phyloP scores from a whole-genome alignment of 495 filamentous ascomycete species.

The Rostrohypoxylon terebratum region DNA sequence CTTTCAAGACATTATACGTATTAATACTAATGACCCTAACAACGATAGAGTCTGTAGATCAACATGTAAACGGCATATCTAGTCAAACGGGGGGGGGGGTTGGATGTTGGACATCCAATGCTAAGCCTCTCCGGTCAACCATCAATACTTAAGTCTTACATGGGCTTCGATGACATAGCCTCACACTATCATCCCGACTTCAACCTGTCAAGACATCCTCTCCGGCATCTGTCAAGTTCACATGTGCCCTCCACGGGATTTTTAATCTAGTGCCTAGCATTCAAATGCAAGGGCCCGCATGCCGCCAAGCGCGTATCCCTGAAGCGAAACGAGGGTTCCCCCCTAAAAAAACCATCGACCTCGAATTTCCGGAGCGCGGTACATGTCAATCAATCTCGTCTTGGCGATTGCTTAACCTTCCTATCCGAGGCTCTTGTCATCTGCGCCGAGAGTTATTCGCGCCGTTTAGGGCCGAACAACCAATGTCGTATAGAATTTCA shows the following conservation, averaged over 20 bases:
- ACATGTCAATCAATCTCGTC: conserved; percentile 28
- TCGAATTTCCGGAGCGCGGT: conserved; percentile 15
- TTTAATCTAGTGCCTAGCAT: conserved; percentile 1
- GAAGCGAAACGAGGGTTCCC: conserved; percentile 21
- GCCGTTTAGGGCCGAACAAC: conserved; percentile 37
- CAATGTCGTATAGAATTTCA: neutral
- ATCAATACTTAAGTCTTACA: neutral
- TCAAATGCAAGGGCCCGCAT: conserved; percentile 7
- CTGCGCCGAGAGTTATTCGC: conserved; percentile 22
- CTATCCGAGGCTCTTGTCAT: conserved; percentile 23
- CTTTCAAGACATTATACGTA: neutral
- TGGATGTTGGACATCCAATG: neutral
- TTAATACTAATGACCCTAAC: neutral
- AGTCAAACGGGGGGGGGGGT: neutral
- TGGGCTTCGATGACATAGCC: neutral
- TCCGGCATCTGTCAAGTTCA: neutral
- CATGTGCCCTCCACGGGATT: neutral
- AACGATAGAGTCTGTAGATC: neutral
- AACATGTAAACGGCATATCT: neutral
- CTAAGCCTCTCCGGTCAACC: neutral
- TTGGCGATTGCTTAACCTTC: conserved; percentile 45
- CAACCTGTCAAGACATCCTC: neutral
- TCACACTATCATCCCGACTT: neutral
- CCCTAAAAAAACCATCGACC: conserved; percentile 6
- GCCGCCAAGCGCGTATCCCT: conserved; percentile 29